These are phyloP conservation scores for Vitis cinerea DNA, from an alignment of 164 flowering plant species.

Conservation along the genomic window DNA sequence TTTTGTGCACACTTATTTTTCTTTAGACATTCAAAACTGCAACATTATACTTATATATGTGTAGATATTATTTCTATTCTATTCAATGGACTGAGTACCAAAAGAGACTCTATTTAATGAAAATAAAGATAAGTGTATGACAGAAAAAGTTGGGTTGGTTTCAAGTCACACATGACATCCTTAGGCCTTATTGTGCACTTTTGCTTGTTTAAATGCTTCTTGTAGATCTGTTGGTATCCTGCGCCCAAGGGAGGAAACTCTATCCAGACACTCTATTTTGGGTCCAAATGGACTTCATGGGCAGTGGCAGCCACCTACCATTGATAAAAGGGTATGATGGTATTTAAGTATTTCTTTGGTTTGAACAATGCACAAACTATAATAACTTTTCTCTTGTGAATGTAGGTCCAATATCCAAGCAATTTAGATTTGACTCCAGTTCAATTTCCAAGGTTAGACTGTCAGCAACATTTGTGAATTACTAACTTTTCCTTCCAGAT, in stretches of 20 bases:
- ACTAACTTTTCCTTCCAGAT: not conserved
- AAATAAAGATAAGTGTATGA: too few relatives aligned
- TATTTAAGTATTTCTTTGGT: constrained; percentile 1
- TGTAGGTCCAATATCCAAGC: constrained; percentile 82
- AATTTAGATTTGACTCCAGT: constrained; percentile 71
- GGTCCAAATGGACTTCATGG: constrained; percentile 90
- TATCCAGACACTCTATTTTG: constrained; percentile 82
- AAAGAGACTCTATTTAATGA: too few relatives aligned
- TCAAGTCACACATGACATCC: not conserved
- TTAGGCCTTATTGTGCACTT: not conserved
- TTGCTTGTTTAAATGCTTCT: constrained; percentile 9
- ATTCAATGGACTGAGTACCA: too few relatives aligned
- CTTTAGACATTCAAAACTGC: too few relatives aligned
- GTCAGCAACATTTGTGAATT: not conserved
- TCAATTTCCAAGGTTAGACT: constrained; percentile 71
- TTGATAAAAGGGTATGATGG: constrained; percentile 54
- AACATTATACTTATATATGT: too few relatives aligned
- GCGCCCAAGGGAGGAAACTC: constrained; percentile 82
- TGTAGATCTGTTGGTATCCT: constrained; percentile 54
- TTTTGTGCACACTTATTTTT: too few relatives aligned
- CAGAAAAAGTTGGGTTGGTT: too few relatives aligned
- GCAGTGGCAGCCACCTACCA: constrained; percentile 78
- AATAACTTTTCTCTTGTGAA: constrained; percentile 21
- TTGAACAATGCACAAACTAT: not conserved
- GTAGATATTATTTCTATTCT: too few relatives aligned